Conservation (phyloP, 148 eudicot species). For the Chenopodium quinoa region DNA sequence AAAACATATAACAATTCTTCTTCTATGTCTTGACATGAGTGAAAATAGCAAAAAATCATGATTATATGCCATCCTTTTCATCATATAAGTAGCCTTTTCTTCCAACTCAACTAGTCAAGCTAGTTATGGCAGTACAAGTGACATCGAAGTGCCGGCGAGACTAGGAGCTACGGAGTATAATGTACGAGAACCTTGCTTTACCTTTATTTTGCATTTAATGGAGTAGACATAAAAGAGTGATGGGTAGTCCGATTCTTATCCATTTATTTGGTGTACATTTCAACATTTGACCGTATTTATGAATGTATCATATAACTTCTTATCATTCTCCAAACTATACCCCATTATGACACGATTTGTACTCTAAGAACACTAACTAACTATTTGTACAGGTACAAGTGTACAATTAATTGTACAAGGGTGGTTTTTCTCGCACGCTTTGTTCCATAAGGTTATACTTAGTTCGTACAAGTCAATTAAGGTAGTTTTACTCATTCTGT, state of each 20-base stretch:
- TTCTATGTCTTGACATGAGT: neutral
- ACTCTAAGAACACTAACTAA: no score
- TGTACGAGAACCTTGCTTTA: neutral
- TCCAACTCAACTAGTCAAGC: neutral
- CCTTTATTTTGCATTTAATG: neutral
- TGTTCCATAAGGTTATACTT: no score
- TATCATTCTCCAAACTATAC: no score
- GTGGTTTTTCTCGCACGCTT: no score
- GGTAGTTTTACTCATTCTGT: no score
- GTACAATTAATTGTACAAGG: no score
- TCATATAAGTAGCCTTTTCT: neutral
- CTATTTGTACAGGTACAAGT: no score
- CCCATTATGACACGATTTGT: no score
- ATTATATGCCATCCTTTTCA: neutral
- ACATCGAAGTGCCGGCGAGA: neutral
- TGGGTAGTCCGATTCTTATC: neutral
- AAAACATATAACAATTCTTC: neutral
- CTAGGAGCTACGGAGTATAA: no score
- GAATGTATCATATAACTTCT: no score
- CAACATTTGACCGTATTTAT: slow-evolving; percentile 5
- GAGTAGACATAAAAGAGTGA: neutral
- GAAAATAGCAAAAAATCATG: neutral
- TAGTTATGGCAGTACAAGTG: neutral
- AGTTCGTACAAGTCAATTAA: no score
- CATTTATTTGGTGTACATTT: no score